phyloP scores from a whole-genome alignment of 805 yeast species.

The Starmerella potacharoeniae region DNA sequence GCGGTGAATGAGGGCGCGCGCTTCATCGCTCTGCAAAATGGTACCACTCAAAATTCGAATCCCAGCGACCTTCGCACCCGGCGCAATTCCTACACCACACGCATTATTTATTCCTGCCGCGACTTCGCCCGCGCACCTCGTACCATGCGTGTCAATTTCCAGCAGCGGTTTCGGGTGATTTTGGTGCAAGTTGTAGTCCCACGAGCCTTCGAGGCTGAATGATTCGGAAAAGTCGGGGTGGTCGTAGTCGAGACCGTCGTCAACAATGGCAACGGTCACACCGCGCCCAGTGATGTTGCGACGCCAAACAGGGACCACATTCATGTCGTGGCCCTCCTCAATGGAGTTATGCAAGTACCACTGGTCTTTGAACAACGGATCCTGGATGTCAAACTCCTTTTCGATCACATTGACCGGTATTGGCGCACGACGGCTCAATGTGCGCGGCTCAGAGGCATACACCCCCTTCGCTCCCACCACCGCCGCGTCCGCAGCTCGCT shows the following conservation, averaged over 20 bases:
- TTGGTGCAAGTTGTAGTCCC: conserved; percentile 78
- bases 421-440: conserved; percentile 15
- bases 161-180: conserved; percentile 71
- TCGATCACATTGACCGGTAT: conserved; percentile 6
- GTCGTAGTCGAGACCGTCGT: conserved; percentile 85
- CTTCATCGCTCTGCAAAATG: conserved; percentile 80
- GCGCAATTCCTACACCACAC: conserved; percentile 98
- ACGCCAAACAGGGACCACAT: conserved; percentile 76
- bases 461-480: conserved; percentile 4
- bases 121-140: conserved; percentile 95
- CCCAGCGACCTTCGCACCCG: conserved; percentile 74
- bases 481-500: neutral
- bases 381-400: conserved; percentile 50
- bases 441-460: conserved; percentile 3
- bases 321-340: conserved; percentile 73
- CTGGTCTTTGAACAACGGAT: conserved; percentile 73
- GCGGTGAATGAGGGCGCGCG: conserved; percentile 71
- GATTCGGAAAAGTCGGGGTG: conserved; percentile 59
- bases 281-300: conserved; percentile 72
- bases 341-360: conserved; percentile 82
- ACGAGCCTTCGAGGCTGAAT: conserved; percentile 61
- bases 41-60: conserved; percentile 75
- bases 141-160: conserved; percentile 82
- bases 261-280: conserved; percentile 76
- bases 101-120: conserved; percentile 71